phyloP scores from a whole-genome alignment of 2,329 filamentous ascomycete genomes.

The Fusarium sp. region DNA sequence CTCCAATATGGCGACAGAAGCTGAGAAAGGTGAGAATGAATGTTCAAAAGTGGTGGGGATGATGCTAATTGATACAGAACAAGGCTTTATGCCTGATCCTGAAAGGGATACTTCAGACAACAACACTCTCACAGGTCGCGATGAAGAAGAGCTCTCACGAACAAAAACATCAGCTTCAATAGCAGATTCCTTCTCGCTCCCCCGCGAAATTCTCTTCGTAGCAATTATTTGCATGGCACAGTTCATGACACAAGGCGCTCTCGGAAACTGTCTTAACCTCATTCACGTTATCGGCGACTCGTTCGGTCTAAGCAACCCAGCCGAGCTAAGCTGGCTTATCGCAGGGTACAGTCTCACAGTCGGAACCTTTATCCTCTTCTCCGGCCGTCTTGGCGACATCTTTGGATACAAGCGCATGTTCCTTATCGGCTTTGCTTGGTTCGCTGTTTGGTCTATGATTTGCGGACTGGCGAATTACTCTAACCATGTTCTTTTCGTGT shows the following conservation, averaged over 20 bases:
- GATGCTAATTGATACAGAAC: slow-evolving; percentile 7
- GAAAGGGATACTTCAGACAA: slow-evolving; percentile 28
- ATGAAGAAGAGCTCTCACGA: slow-evolving; percentile 35
- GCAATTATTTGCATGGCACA: slow-evolving; percentile 41
- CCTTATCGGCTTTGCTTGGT: slow-evolving; percentile 65
- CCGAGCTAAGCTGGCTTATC: slow-evolving; percentile 59
- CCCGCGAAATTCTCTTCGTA: slow-evolving; percentile 36
- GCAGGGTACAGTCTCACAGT: slow-evolving; percentile 67
- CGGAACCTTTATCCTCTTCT: slow-evolving; percentile 68
- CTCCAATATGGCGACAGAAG: slow-evolving; percentile 6
- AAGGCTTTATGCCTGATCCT: slow-evolving; percentile 1
- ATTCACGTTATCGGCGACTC: slow-evolving; percentile 40
- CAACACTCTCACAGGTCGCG: slow-evolving; percentile 23
- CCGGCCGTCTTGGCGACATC: slow-evolving; percentile 66
- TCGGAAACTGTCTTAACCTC: slow-evolving; percentile 42
- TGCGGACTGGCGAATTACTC: slow-evolving; percentile 57
- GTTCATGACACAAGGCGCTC: slow-evolving; percentile 42
- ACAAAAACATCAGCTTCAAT: slow-evolving; percentile 39
- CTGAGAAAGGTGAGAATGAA: slow-evolving; percentile 6
- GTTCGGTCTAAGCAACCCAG: slow-evolving; percentile 36
- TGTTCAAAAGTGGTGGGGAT: accelerated
- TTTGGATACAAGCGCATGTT: slow-evolving; percentile 68
- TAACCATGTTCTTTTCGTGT: slow-evolving; percentile 58
- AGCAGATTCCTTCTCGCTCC: slow-evolving; percentile 36
- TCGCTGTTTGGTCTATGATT: slow-evolving; percentile 63